Base-by-base conservation (phyloP, 2,329 filamentous ascomycete species). In the Cadophora luteo-olivacea region DNA sequence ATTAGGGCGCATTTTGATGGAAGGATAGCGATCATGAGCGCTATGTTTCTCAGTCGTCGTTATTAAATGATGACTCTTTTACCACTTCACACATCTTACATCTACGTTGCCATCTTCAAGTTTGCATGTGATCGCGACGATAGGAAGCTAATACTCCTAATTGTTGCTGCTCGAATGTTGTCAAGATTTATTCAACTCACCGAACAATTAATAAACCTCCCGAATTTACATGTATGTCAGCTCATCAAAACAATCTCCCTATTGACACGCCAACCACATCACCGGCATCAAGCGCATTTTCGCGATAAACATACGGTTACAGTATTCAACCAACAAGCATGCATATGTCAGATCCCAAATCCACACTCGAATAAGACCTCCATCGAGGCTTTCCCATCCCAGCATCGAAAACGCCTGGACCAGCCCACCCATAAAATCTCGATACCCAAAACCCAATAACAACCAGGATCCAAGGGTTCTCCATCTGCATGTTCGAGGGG, bases 31-130 rank as follows among this genome's bases (percentile, higher is more conserved):
- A 38, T 8, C n/a, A 5, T 24, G 36, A 33, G n/a, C n/a, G 36
- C 55, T 60, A 24, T 16, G 4, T 25, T 58, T n/a, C 55, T 60
- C 55, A 14, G 55, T 60, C 33, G n/a, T 60, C n/a, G 16, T 19
- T 25, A 60, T 49, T 14, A 41, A 14, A 41, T 41, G 55, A 60
- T 57, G 54, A 57, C 32, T 57, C 19, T 38, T 29, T 5, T 7
- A 32, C 19, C 5, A 49, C 48, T 51, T 51, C 48, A 25, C 5
- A 51, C 22, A 6, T 51, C 6, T 8, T 11, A 24, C n/a, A n/a
- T n/a, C n/a, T n/a, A n/a, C n/a, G n/a, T n/a, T 29, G 29, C 29
- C 29, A 29, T 29, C 3, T 29, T 29, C 29, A 29, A 29, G 5
- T 29, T 29, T 29, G 29, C 29, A n/a, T n/a, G 29, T 29, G 29